These are phyloP conservation scores for Daldinia grandis DNA, from an alignment of 495 filamentous ascomycete genomes.

Conservation along the genomic window DNA sequence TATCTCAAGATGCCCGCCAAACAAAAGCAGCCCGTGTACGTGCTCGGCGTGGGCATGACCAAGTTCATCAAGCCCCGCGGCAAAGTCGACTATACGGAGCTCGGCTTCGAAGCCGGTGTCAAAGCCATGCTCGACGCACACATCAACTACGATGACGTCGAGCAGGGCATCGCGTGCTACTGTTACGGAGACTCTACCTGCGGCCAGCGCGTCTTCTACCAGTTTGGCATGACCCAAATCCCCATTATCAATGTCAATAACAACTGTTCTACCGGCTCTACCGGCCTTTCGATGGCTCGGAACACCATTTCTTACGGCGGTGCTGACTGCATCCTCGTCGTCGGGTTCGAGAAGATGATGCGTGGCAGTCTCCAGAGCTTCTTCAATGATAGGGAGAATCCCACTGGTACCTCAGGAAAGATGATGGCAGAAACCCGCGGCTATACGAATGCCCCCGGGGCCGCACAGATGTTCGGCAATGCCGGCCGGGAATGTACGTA, in stretches of 20 bases:
- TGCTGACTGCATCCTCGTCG: slow-evolving; percentile 85
- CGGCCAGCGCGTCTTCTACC: slow-evolving; percentile 97
- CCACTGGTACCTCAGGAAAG: slow-evolving; percentile 71
- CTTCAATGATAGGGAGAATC: slow-evolving; percentile 82
- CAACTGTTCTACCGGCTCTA: slow-evolving; percentile 94
- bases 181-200: slow-evolving; percentile 96
- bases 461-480: slow-evolving; percentile 96
- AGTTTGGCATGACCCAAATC: slow-evolving; percentile 96
- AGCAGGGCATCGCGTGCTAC: slow-evolving; percentile 96
- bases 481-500: slow-evolving; percentile 77
- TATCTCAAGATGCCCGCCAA: slow-evolving; percentile 57
- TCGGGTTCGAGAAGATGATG: slow-evolving; percentile 99
- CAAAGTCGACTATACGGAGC: slow-evolving; percentile 87
- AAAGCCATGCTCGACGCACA: slow-evolving; percentile 96
- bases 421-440: slow-evolving; percentile 89
- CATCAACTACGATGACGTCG: slow-evolving; percentile 96
- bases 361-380: slow-evolving; percentile 81
- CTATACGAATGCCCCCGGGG: slow-evolving; percentile 78
- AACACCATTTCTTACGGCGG: slow-evolving; percentile 81
- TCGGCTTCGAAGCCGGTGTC: slow-evolving; percentile 93
- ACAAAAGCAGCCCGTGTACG: slow-evolving; percentile 67
- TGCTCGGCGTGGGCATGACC: slow-evolving; percentile 97
- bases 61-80: slow-evolving; percentile 98
- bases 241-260: slow-evolving; percentile 99
- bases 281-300: slow-evolving; percentile 84